Percentiles rank a stretch among this genome's conserved stretches.
These are phyloP conservation scores for Cyclotella sp. DNA, from an alignment of 108 stramenopile genomes.

Conservation along the genomic window DNA sequence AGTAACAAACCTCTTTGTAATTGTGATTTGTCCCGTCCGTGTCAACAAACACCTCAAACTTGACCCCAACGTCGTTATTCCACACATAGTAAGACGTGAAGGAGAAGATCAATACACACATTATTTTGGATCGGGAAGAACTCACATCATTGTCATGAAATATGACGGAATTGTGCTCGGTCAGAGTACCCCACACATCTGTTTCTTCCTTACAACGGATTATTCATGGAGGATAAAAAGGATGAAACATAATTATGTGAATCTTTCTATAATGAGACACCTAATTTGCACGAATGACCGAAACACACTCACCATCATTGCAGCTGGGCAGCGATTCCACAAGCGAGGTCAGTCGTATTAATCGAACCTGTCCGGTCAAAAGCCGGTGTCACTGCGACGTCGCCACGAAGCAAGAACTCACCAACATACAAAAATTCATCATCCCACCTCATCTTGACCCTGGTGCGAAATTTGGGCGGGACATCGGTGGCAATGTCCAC, in stretches of 20 bases:
- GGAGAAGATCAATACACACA: constrained; percentile 38
- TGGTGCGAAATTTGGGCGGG: constrained; percentile 58
- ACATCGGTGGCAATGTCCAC: constrained; percentile 75
- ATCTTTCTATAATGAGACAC: too few species aligned
- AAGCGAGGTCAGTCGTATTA: too few species aligned
- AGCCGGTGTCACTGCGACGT: background rate
- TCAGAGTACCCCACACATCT: constrained; percentile 54
- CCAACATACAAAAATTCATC: constrained; percentile 81
- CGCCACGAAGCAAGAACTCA: constrained; percentile 25
- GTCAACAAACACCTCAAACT: constrained; percentile 92
- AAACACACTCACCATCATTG: constrained; percentile 19
- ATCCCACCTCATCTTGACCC: constrained; percentile 84
- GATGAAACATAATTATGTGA: background rate
- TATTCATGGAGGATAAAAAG: background rate
- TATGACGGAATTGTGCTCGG: constrained; percentile 81
- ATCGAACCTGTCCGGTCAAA: too few species aligned
- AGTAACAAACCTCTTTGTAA: constrained; percentile 74
- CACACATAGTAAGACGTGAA: background rate
- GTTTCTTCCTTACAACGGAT: constrained; percentile 34
- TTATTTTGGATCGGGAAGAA: constrained; percentile 34
- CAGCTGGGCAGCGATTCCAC: background rate
- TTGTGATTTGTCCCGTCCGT: constrained; percentile 67
- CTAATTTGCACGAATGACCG: too few species aligned
- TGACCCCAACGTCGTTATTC: background rate
- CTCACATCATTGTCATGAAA: constrained; percentile 71